Base-by-base conservation (phyloP, 495 filamentous ascomycete species). In the Penicillium longicatenatum region DNA sequence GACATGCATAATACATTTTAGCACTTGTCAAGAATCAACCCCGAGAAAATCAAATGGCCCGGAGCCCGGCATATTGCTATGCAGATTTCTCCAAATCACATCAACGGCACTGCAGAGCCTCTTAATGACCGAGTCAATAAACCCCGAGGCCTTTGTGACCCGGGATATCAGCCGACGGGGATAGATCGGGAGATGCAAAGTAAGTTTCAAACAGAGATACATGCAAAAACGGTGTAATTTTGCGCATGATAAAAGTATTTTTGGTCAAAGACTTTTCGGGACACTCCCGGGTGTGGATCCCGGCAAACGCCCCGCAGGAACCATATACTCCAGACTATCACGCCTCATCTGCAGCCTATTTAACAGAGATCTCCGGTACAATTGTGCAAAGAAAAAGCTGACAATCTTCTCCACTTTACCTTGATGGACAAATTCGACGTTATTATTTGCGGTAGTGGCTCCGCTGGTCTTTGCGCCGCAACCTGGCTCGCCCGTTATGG, bases 401-500 rank as follows among this genome's bases (percentile, higher is more conserved):
- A 39, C 6, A n/a, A 6, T 2, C 2, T 0, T 11, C 37, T 39
- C 14, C 9, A 26, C 26, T 37, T 10, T 4, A 37, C 16, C 4
- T 54, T 10, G 26, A 72, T 71, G 70, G 62, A 73, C 45, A 70
- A 71, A 63, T 53, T 70, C 51, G 72, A 73, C 57, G 84, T 90
- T 35, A 67, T 91, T 4, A 88, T 91, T 57, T 76, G 79, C 52
- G 87, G 88, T 58, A 82, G 79, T 54, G 87, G 88, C 14, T 89
- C 87, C 2, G 88, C 88, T 14, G 88, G 88, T 22, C 79, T 89
- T 57, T 84, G 82, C 57, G 86, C 87, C 14, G 87, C 84, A 6
- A 78, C 83, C 29, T 90, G 85, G 82, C 83, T 91, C 30, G 75
- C 88, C 14, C 79, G 79, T 8, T 83, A 79, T 63, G 79, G 81